Base-by-base conservation (phyloP, 2,329 filamentous ascomycete genomes). In the Penicillium italicum region DNA sequence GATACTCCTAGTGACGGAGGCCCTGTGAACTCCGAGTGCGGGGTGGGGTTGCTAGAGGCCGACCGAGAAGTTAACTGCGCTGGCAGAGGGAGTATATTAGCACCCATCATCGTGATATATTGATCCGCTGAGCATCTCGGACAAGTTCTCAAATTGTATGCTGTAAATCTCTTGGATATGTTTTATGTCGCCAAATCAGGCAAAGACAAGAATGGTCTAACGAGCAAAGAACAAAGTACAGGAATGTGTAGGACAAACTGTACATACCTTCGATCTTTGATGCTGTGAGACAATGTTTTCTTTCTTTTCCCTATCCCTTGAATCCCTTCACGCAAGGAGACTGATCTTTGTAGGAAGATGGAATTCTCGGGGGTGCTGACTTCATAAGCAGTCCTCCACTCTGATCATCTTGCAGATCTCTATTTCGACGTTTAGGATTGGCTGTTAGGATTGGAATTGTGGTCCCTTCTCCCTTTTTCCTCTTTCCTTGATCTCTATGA, bases 31-130 rank as follows among this genome's bases (percentile, higher is more conserved):
- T 59, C 63, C 20, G 53, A 51, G 48, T 58, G 58, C 43, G 66
- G 57, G 49, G 66, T 63, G 49, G 56, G 57, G 49, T 60, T 59
- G 43, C 61, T 55, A 37, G 62, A 62, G 28, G 57, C 60, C 40
- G 66, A 69, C 54, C 65, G 60, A 58, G 64, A 64, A 28, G 63
- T 49, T 53, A 66, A 59, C 65, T 72, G 69, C 57, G 58, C 60
- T 62, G 63, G 53, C n/a, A 51, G 33, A 43, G 53, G 61, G 57
- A 62, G 33, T 50, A 66, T 47, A 59, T 72, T 66, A 71, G 70
- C 62, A 46, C 64, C 66, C 61, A 67, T 72, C 63, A 67, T 70
- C 12, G 38, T 62, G 59, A 56, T 60, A 49, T 45, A 18, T 3
- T 22, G 30, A 18, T 26, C n/a, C 8, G 10, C 24, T 36, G 22